Evolutionary conservation across 1,284 basidiomycete species (phyloP).

Genomic region (Apiotrichum brassicae): DNA sequence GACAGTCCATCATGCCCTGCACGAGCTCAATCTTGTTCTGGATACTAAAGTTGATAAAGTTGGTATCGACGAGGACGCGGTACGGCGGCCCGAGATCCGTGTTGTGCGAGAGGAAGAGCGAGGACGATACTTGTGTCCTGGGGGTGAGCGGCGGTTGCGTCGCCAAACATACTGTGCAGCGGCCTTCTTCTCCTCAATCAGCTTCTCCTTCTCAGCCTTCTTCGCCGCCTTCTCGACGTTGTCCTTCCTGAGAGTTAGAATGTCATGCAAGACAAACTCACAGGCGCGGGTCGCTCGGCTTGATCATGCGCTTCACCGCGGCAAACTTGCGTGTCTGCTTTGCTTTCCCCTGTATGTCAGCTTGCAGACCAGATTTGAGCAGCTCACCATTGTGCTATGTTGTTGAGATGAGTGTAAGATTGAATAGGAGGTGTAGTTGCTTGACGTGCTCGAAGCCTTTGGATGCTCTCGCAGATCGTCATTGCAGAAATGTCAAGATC

Average conservation of each 20-base stretch:
- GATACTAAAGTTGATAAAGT: constrained; percentile 98
- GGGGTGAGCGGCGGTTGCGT: too few species aligned
- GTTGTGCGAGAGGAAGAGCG: constrained; percentile 90
- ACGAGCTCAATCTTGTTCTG: constrained; percentile 97
- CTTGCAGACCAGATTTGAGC: not conserved
- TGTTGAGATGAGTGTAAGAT: not conserved
- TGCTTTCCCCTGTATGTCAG: constrained; percentile 67
- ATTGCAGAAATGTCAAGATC: too few species aligned
- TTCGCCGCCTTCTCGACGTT: constrained; percentile 51
- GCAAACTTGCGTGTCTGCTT: constrained; percentile 95
- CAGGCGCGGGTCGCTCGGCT: constrained; percentile 90
- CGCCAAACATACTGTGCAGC: constrained; percentile 3
- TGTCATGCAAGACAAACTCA: constrained; percentile 49
- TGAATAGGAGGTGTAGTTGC: not conserved
- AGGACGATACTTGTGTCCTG: constrained; percentile 27
- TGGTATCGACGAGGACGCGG: constrained; percentile 95
- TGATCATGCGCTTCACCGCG: constrained; percentile 87
- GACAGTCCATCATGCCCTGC: constrained; percentile 98
- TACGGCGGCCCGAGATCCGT: constrained; percentile 94
- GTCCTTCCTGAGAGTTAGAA: constrained; percentile 49
- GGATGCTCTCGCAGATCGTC: too few species aligned
- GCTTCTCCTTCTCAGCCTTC: constrained; percentile 48
- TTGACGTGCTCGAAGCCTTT: not conserved
- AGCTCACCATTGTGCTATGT: not conserved
- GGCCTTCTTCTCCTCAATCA: constrained; percentile 47